These are phyloP conservation scores for Daldinia eschscholtzii DNA, from an alignment of 2,329 filamentous ascomycete species.

Conservation along the genomic window DNA sequence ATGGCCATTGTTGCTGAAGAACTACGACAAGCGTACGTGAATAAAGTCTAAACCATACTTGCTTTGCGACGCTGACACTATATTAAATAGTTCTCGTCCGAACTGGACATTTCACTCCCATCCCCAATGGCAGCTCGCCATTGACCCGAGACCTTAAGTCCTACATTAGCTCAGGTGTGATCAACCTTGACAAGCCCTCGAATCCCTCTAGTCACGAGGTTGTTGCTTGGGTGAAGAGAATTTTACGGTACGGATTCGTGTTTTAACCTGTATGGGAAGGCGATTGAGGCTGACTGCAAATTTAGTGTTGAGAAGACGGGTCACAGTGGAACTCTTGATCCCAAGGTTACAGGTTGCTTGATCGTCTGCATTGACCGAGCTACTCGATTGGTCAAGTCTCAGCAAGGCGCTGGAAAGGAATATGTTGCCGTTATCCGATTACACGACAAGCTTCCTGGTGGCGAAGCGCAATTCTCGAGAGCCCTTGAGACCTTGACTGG, in stretches of 20 bases:
- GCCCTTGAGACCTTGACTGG: slow-evolving; percentile 96
- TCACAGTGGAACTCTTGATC: slow-evolving; percentile 97
- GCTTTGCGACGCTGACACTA: slow-evolving; percentile 45
- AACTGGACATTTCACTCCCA: slow-evolving; percentile 96
- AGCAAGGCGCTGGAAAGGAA: slow-evolving; percentile 99
- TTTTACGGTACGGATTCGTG: slow-evolving; percentile 75
- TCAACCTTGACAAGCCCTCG: slow-evolving; percentile 97
- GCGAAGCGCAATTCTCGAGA: slow-evolving; percentile 90
- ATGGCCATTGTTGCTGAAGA: slow-evolving; percentile 95
- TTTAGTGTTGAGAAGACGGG: slow-evolving; percentile 91
- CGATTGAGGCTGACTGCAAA: slow-evolving; percentile 36
- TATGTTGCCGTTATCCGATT: slow-evolving; percentile 96
- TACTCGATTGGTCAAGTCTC: slow-evolving; percentile 97
- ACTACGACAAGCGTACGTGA: slow-evolving; percentile 88
- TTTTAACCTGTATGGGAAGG: not conserved
- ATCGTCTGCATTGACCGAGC: slow-evolving; percentile 89
- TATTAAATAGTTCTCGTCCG: slow-evolving; percentile 81
- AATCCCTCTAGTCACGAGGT: slow-evolving; percentile 99
- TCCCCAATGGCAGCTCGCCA: slow-evolving; percentile 91
- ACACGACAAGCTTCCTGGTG: slow-evolving; percentile 94
- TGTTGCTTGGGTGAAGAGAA: slow-evolving; percentile 99
- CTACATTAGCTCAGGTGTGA: slow-evolving; percentile 96
- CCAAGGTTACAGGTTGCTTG: slow-evolving; percentile 95
- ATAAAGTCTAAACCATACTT: slow-evolving; percentile 19
- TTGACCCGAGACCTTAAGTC: slow-evolving; percentile 95